phyloP scores from a whole-genome alignment of 345 rosid genomes.

The Noccaea caerulescens region DNA sequence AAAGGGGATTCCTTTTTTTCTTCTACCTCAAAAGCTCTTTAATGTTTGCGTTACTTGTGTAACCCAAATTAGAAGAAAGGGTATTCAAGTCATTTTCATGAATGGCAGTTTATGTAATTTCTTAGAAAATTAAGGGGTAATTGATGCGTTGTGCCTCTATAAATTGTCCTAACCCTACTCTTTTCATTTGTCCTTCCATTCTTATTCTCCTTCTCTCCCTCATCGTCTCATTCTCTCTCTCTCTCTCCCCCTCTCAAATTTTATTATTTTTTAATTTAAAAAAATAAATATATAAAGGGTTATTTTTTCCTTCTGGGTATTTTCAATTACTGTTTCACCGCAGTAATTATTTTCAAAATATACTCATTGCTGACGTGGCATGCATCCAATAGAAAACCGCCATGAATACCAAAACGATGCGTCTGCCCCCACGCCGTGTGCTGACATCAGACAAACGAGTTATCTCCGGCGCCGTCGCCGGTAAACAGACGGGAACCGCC shows the following conservation, averaged over 20 bases:
- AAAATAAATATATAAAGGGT: slow-evolving; percentile 3
- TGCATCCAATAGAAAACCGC: slow-evolving; percentile 43
- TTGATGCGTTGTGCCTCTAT: slow-evolving; percentile 7
- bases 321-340: slow-evolving; percentile 33
- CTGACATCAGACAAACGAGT: slow-evolving; percentile 68
- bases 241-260: slow-evolving; percentile 2
- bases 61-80: slow-evolving; percentile 34
- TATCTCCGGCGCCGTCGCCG: slow-evolving; percentile 42
- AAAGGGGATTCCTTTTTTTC: slow-evolving; percentile 2
- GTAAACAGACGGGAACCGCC: slow-evolving; percentile 21
- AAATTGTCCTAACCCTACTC: slow-evolving; percentile 36
- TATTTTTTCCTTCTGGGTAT: background rate
- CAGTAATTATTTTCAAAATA: slow-evolving; percentile 22
- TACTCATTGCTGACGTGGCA: slow-evolving; percentile 66
- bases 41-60: slow-evolving; percentile 39
- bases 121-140: background rate
- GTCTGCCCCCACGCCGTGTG: slow-evolving; percentile 79
- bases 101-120: slow-evolving; percentile 26
- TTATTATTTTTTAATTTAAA: slow-evolving; percentile 22
- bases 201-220: background rate
- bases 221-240: background rate
- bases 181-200: slow-evolving; percentile 14
- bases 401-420: slow-evolving; percentile 83
- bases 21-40: slow-evolving; percentile 8
- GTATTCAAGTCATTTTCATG: background rate